These are phyloP conservation scores for Candida railenensis DNA, from an alignment of 805 yeast species.

Conservation along the genomic window DNA sequence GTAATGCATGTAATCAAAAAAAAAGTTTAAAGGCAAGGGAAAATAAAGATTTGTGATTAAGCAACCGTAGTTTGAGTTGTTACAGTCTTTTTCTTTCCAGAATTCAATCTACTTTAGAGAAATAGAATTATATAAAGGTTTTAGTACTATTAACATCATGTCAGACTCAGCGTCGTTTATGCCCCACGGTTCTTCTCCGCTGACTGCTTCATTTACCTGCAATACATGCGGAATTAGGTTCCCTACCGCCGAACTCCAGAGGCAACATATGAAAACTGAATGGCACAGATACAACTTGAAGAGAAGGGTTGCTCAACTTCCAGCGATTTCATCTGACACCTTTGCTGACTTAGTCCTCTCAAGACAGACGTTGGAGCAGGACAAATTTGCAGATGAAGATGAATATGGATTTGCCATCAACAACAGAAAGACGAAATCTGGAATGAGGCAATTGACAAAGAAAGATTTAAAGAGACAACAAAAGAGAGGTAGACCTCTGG, in stretches of 20 bases:
- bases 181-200: constrained; percentile 24
- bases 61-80: too few species aligned
- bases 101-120: too few species aligned
- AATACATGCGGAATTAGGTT: constrained; percentile 41
- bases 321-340: constrained; percentile 66
- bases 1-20: neutral
- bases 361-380: constrained; percentile 19
- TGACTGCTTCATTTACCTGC: constrained; percentile 31
- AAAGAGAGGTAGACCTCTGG: constrained; percentile 14
- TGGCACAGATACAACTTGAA: constrained; percentile 48
- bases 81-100: too few species aligned
- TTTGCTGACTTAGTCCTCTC: constrained; percentile 67
- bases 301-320: constrained; percentile 51
- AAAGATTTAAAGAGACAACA: constrained; percentile 32
- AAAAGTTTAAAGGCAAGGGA: neutral
- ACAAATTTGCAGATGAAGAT: constrained; percentile 38
- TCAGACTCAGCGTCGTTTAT: constrained; percentile 9
- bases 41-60: neutral
- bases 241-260: constrained; percentile 36
- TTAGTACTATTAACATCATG: neutral
- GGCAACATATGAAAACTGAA: constrained; percentile 44
- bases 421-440: constrained; percentile 22
- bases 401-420: constrained; percentile 53
- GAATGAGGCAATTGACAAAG: constrained; percentile 37
- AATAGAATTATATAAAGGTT: too few species aligned